Evolutionary conservation across 2,329 filamentous ascomycete genomes (phyloP), one percentile per base, ranked within the genome.

Genomic region (Hypoxylon rubiginosum): DNA sequence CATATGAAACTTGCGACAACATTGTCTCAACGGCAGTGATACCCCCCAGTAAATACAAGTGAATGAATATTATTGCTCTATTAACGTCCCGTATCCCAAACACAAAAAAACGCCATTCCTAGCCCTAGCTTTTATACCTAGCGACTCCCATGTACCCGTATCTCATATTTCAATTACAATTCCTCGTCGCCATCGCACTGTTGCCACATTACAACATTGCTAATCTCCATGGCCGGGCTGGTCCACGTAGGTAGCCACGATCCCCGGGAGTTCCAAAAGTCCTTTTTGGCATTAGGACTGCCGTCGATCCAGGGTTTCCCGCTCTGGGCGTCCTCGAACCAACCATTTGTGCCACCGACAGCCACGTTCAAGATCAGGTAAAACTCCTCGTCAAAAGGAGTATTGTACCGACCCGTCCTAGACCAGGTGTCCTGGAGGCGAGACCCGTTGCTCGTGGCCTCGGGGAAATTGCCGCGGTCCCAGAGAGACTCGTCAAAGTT

Each of bases 251-350:
- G 87, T 48, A 85, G 80, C 92, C 92, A 95, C 28, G 81, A 70
- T 58, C 88, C 81, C 50, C 85, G 84, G 0, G 88, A 85, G 17
- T 90, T 81, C 92, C 92, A 96, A 77, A 97, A 97, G 75, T 95
- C 92, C 73, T 86, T 88, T 78, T 85, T 88, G 7, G 92, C 92
- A 10, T 86, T 90, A 1, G 83, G 78, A 55, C 87, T 90, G 15
- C 77, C 81, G 76, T 96, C 91, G 32, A 93, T 83, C 93, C 93
- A 97, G 1, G 93, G 93, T 83, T 97, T 97, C 32, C 84, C 86
- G 45, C 84, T 84, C 71, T 85, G 82, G 19, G 89, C 88, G 76
- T 97, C 92, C 74, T 90, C 82, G 75, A 96, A 97, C 92, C 92
- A 97, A 39, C 92, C 92, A 71, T 94, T 94, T 21, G 90, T 93